Evolutionary conservation across 116 monocot genomes (phyloP).

Genomic region (Zostera marina): DNA sequence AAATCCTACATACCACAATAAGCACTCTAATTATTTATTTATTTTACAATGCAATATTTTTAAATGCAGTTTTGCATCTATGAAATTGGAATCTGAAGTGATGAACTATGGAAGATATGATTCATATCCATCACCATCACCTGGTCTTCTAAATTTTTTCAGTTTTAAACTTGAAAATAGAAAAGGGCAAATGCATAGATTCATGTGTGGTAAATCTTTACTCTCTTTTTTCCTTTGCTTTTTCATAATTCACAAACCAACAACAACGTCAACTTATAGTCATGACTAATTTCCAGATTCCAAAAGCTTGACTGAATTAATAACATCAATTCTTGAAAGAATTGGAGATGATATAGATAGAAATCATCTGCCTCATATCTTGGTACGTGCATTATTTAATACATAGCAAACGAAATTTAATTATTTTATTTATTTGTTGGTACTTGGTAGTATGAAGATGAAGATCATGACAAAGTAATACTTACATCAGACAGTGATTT

Average conservation of each 20-base stretch:
- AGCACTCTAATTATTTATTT: background rate
- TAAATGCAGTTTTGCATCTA: too few species aligned
- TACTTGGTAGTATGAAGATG: slow-evolving; percentile 65
- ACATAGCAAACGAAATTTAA: background rate
- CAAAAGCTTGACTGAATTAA: slow-evolving; percentile 48
- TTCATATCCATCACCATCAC: slow-evolving; percentile 34
- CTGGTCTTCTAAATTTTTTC: slow-evolving; percentile 47
- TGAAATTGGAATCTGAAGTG: background rate
- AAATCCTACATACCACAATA: background rate
- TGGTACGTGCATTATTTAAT: slow-evolving; percentile 27
- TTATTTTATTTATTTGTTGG: background rate
- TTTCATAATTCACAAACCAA: too few species aligned
- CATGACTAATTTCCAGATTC: slow-evolving; percentile 23
- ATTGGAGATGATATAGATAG: slow-evolving; percentile 68
- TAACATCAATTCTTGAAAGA: slow-evolving; percentile 75
- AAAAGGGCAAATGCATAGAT: slow-evolving; percentile 65
- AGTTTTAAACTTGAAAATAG: slow-evolving; percentile 62
- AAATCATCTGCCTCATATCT: slow-evolving; percentile 64
- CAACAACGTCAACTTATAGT: too few species aligned
- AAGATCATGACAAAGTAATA: slow-evolving; percentile 79
- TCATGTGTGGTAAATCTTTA: slow-evolving; percentile 37
- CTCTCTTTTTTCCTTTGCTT: too few species aligned
- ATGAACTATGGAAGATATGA: slow-evolving; percentile 27
- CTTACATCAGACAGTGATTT: slow-evolving; percentile 84
- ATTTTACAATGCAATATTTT: too few species aligned